phyloP scores from a whole-genome alignment of 2,329 filamentous ascomycete species.

The Calonectria fujianensis region DNA sequence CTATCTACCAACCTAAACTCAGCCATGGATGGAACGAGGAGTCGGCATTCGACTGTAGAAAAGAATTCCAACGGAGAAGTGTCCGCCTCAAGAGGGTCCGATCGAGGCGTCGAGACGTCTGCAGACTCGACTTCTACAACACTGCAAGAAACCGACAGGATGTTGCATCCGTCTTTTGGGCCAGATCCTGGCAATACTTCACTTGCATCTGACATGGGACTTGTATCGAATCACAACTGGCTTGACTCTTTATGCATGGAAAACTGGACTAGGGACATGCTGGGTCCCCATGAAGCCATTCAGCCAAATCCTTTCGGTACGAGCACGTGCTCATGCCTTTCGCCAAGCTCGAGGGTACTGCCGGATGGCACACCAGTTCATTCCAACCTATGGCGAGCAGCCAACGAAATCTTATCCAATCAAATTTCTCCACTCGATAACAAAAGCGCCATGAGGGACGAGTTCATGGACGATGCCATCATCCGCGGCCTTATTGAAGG shows the following conservation, averaged over 20 bases:
- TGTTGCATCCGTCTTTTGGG: not conserved
- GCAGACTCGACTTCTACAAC: not conserved
- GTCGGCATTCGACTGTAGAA: not conserved
- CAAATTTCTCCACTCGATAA: not conserved
- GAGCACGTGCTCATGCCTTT: not conserved
- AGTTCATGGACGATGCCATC: not conserved
- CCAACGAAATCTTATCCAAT: slow-evolving; percentile 5
- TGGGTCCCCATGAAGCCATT: rapidly evolving
- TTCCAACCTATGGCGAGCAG: slow-evolving; percentile 24
- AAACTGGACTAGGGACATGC: not conserved
- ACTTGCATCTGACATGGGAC: not conserved
- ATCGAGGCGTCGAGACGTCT: not conserved
- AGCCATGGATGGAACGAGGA: too few relatives aligned
- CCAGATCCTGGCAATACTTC: not conserved
- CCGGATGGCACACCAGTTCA: slow-evolving; percentile 13
- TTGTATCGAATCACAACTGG: not conserved
- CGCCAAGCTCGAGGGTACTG: not conserved
- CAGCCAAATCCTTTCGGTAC: not conserved
- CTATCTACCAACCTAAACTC: not conserved
- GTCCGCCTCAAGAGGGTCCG: not conserved
- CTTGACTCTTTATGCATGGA: not conserved
- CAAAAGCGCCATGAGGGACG: too few relatives aligned
- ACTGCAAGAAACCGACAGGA: not conserved
- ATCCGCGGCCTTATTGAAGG: slow-evolving; percentile 8
- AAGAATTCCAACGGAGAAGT: not conserved